Evolutionary conservation across 768 basidiomycete species (phyloP), one percentile per base, ranked within the genome.

Genomic region (Suillus brevipes): DNA sequence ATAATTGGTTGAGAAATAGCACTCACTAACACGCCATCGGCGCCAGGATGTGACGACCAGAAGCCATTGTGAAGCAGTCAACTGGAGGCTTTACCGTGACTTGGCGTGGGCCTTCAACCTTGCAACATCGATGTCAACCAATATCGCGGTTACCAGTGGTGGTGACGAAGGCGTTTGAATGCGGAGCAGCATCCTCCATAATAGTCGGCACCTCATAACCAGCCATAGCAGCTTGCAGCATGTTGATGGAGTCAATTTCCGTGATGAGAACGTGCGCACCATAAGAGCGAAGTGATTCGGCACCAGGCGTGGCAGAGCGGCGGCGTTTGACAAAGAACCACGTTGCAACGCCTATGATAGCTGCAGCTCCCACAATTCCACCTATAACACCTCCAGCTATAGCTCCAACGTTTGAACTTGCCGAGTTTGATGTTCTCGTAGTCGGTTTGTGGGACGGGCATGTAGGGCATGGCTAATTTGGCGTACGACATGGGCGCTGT

Each of bases 221-320:
- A 74, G 95, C 95, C 97, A 99, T 99, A 63, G 96, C 97, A 71
- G 97, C 97, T 79, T 99, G 97, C 65, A 99, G 91, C 59, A 97
- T 97, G 78, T 99, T 99, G 89, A 99, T 99, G 68, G 97, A 97
- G 81, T 99, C 97, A 77, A 99, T 97, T 79, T 99, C 97, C 68
- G 97, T 98, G 75, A 99, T 78, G 72, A 99, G 72, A 50, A 99
- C 97, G 74, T 97, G 96, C 68, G 95, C 89, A 76, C 97, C 97
- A 78, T 99, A 99, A n/a, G 95, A 92, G 60, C 89, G 87, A 72
- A 99, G 89, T 25, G 97, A 94, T 80, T 99, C 95, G 63, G 97
- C 97, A 78, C 97, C n/a, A n/a, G n/a, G n/a, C n/a, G 45, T 57
- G 55, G 64, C 67, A 56, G 78, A 66, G 43, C 76, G 76, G 23